Percentiles rank a stretch among this genome's conserved stretches.
Conservation (phyloP, 2,329 filamentous ascomycete species). For the Thermoascus crustaceus region DNA sequence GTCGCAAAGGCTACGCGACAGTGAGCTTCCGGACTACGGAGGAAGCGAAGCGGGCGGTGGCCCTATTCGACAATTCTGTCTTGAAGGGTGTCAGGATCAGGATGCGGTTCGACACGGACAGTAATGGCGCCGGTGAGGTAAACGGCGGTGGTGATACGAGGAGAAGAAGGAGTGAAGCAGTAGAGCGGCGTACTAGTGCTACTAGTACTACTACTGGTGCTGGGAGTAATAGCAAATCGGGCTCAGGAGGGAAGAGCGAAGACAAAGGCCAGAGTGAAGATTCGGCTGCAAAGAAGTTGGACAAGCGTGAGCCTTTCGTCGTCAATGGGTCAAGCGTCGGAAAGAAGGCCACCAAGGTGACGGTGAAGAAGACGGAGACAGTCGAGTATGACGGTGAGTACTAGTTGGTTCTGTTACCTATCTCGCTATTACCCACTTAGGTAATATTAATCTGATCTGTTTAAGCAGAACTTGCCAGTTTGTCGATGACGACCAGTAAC, state of each 20-base stretch:
- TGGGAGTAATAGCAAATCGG: background rate
- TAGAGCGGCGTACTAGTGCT: no score
- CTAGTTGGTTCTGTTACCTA: no score
- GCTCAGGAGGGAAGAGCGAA: background rate
- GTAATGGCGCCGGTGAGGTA: conserved; percentile 6
- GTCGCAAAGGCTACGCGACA: conserved; percentile 18
- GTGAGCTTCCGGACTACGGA: conserved; percentile 26
- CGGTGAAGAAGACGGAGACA: background rate
- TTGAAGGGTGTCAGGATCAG: conserved; percentile 27
- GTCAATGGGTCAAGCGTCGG: conserved; percentile 26
- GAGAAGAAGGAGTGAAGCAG: no score
- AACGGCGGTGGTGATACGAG: background rate
- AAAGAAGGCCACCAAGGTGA: conserved; percentile 7
- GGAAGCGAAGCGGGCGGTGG: conserved; percentile 27
- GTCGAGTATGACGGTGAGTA: conserved; percentile 9
- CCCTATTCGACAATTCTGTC: conserved; percentile 23
- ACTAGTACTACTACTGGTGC: no score
- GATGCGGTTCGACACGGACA: conserved; percentile 23
- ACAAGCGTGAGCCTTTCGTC: conserved; percentile 22
- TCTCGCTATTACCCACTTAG: no score
- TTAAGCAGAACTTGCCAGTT: no score
- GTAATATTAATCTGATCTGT: no score
- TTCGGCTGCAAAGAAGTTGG: conserved; percentile 4
- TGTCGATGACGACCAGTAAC: no score
- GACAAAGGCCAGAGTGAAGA: conserved; percentile 2